These are phyloP conservation scores for Scolecobasidium constrictum DNA, from an alignment of 2,329 filamentous ascomycete genomes.

Conservation along the genomic window DNA sequence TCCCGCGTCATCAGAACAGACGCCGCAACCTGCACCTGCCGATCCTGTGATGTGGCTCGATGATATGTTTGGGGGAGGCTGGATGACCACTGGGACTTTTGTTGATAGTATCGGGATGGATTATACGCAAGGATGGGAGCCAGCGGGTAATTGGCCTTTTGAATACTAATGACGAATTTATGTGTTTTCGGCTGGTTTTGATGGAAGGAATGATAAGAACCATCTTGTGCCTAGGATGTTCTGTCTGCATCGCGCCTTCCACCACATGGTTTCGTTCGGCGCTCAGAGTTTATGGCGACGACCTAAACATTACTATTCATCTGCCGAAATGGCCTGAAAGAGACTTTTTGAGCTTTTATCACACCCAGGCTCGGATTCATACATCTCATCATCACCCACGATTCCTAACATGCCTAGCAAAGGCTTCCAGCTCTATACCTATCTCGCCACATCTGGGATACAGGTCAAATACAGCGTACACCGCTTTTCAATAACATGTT, in stretches of 20 bases:
- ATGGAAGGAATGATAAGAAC: too few relatives aligned
- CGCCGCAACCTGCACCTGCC: constrained; percentile 4
- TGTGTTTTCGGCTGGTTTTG: not conserved
- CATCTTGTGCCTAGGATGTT: too few relatives aligned
- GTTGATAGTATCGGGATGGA: constrained; percentile 5
- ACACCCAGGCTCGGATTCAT: too few relatives aligned
- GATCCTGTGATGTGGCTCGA: constrained; percentile 8
- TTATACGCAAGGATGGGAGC: constrained; percentile 3
- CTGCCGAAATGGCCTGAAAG: too few relatives aligned
- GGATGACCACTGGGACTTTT: constrained; percentile 5
- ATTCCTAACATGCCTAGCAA: constrained; percentile 24
- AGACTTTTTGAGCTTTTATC: too few relatives aligned
- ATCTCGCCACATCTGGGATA: constrained; percentile 17
- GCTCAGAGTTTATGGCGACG: too few relatives aligned
- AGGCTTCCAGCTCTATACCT: constrained; percentile 22
- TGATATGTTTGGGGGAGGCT: constrained; percentile 6
- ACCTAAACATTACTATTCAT: too few relatives aligned
- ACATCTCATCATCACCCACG: too few relatives aligned
- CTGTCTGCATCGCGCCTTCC: too few relatives aligned
- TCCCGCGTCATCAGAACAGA: not conserved
- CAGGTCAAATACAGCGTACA: not conserved
- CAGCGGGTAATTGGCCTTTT: constrained; percentile 8
- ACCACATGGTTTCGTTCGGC: too few relatives aligned
- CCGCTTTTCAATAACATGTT: too few relatives aligned
- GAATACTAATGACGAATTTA: not conserved